Base-by-base conservation (phyloP, 371 early-diverging fungal genomes). In the Mortierella sp. region DNA sequence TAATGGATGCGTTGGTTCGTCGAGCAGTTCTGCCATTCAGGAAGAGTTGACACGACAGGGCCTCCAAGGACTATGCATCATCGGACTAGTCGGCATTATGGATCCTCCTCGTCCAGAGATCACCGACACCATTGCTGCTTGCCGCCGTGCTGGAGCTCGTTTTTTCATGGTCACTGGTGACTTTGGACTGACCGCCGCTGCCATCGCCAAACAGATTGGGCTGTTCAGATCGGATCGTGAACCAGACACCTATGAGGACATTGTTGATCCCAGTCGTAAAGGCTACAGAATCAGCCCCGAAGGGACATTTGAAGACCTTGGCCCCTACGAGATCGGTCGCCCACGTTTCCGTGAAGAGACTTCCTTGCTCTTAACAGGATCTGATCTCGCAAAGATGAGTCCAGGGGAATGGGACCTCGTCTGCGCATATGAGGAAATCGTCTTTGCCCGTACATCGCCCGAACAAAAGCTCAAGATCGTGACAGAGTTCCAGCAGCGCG, bases 371-470 rank as follows among this genome's bases (percentile, higher is more conserved):
- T 58, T 86, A n/a, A 81, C 84, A 40, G 91, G 90, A 7, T 37
- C 71, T 6, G 88, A 90, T 57, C 61, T 90, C 49, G 65, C 61
- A 24, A 80, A 74, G 1, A 69, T 90, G 63, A 83, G 83, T 29
- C 67, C 80, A 9, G 60, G 77, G 19, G 82, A 85, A 45, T 91
- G 90, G 91, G 86, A 87, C 29, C 72, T 77, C 7, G 81, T 88
- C 1, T 81, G 84, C 39, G 49, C 77, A n/a, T 93, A 89, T 69
- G 81, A 84, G 54, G 92, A 92, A 61, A 87, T 93, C 41, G 93
- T 92, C 13, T 94, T 94, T 86, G 94, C 93, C 13, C 88, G 95
- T 40, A 94, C 92, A 21, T 88, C 92, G 9, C 93, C 95, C 10
- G 92, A 92, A 59, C 93, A 94, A 66, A 95, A 95, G 63, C 84